Conservation (phyloP, 116 monocot species). For the Posidonia oceanica region DNA sequence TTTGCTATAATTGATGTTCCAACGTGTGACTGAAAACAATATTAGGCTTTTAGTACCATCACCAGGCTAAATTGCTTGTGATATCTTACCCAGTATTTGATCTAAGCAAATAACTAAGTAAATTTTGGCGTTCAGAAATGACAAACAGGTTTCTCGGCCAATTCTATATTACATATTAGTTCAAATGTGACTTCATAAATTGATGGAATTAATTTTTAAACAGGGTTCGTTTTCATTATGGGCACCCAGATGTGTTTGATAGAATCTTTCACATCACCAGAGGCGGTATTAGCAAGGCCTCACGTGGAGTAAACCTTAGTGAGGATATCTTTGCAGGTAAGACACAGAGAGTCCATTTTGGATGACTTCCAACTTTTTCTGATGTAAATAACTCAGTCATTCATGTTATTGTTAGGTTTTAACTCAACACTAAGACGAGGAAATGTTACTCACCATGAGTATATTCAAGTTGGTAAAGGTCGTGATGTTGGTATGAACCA, state of each 20-base stretch:
- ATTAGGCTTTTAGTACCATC: too few relatives aligned
- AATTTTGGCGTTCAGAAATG: too few relatives aligned
- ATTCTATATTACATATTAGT: too few relatives aligned
- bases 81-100: too few relatives aligned
- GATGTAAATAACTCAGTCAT: background rate
- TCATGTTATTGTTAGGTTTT: constrained; percentile 36
- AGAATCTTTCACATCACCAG: constrained; percentile 81
- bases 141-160: too few relatives aligned
- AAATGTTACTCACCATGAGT: constrained; percentile 92
- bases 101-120: too few relatives aligned
- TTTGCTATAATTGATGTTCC: too few relatives aligned
- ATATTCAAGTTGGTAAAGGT: constrained; percentile 91
- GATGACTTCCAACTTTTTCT: constrained; percentile 2
- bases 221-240: constrained; percentile 94
- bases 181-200: background rate
- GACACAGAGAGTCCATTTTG: background rate
- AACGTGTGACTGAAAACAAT: too few relatives aligned
- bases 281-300: constrained; percentile 94
- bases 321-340: constrained; percentile 93
- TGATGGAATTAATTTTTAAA: background rate
- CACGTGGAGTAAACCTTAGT: constrained; percentile 70
- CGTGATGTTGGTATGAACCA: constrained; percentile 96
- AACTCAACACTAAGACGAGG: constrained; percentile 83
- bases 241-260: constrained; percentile 97
- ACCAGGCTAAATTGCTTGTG: too few relatives aligned